Evolutionary conservation across 345 rosid species (phyloP).

Genomic region (Cardamine chenopodiifolia): DNA sequence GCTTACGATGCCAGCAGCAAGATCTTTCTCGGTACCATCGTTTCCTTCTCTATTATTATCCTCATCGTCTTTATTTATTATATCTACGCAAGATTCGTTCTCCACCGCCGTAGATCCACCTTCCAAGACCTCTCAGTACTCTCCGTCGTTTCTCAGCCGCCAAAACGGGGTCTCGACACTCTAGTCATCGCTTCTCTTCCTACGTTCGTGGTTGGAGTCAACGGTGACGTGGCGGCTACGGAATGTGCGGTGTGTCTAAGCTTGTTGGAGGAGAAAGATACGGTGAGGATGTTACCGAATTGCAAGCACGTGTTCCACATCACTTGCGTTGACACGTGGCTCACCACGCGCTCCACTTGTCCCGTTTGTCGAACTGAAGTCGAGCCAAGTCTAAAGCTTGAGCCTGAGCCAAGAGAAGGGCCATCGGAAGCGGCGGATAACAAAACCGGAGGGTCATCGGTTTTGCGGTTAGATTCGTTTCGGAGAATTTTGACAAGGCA

Average conservation of each 20-base stretch:
- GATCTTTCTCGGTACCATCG: conserved; percentile 52
- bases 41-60: conserved; percentile 51
- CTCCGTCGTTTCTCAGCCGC: conserved; percentile 41
- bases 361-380: conserved; percentile 82
- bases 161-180: conserved; percentile 59
- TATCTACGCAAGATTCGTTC: conserved; percentile 49
- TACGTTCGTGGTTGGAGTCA: conserved; percentile 40
- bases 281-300: conserved; percentile 63
- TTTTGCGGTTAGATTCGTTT: conserved; percentile 52
- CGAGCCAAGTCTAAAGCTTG: conserved; percentile 56
- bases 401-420: conserved; percentile 54
- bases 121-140: conserved; percentile 29
- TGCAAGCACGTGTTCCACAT: conserved; percentile 79
- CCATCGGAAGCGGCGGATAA: conserved; percentile 22
- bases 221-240: background rate
- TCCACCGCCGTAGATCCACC: conserved; percentile 46
- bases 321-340: conserved; percentile 72
- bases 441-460: conserved; percentile 49
- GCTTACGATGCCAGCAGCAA: conserved; percentile 45
- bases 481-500: conserved; percentile 49
- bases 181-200: conserved; percentile 61
- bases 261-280: conserved; percentile 63
- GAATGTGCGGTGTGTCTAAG: conserved; percentile 82
- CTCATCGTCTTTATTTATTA: conserved; percentile 45
- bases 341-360: conserved; percentile 60